A percentile compares a stretch with the other conserved stretches of the same genome.
Evolutionary conservation across 805 yeast species (phyloP).

Genomic region (Candida golubevii): DNA sequence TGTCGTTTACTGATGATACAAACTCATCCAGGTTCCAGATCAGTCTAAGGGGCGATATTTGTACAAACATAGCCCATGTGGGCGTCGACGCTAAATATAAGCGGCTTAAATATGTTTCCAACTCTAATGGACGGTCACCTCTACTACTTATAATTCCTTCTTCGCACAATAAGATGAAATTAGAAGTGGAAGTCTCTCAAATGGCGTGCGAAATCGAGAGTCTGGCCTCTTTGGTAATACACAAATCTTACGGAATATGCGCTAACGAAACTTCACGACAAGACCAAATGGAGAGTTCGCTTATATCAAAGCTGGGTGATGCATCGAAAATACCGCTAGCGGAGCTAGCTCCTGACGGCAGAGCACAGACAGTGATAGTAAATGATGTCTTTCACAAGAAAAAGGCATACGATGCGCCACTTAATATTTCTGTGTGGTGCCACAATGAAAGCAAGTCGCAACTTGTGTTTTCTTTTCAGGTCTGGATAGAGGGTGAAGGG

Average conservation of each 20-base stretch:
- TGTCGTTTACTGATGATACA: conserved; percentile 24
- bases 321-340: conserved; percentile 28
- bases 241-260: conserved; percentile 20
- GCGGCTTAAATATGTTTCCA: conserved; percentile 26
- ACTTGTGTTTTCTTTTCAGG: conserved; percentile 4
- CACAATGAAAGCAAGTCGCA: conserved; percentile 1
- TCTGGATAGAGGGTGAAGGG: conserved; percentile 2
- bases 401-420: background rate
- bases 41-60: conserved; percentile 18
- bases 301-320: conserved; percentile 14
- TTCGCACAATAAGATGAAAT: conserved; percentile 19
- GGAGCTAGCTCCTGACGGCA: conserved; percentile 24
- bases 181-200: conserved; percentile 26
- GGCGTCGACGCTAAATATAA: background rate
- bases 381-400: conserved; percentile 11
- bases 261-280: conserved; percentile 1
- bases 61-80: conserved; percentile 16
- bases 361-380: conserved; percentile 12
- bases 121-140: conserved; percentile 21
- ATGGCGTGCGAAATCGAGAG: conserved; percentile 8
- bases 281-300: conserved; percentile 7
- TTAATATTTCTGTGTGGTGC: conserved; percentile 14
- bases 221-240: conserved; percentile 26
- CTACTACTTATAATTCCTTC: conserved; percentile 28
- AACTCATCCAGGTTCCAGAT: conserved; percentile 23